Conservation (phyloP, 2,329 filamentous ascomycete genomes). For the Penicillium sp. region DNA sequence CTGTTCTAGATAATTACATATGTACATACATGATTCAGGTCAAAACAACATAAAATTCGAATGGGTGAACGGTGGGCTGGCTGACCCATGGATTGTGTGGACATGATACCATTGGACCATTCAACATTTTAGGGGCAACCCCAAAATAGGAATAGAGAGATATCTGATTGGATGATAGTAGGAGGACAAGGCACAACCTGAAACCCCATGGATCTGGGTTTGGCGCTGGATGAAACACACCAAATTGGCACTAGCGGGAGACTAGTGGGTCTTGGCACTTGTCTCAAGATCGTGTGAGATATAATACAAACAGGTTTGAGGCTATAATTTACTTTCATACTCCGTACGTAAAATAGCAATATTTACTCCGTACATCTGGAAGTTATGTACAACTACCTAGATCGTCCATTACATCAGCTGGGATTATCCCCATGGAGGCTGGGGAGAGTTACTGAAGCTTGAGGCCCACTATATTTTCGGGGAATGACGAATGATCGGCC, state of each 20-base stretch:
- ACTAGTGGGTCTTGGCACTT: conserved; percentile 13
- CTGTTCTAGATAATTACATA: neutral
- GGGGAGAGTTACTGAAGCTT: neutral
- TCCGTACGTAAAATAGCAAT: too few species aligned
- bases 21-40: neutral
- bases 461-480: neutral
- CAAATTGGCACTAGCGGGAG: conserved; percentile 18
- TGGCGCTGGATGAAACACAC: conserved; percentile 24
- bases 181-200: conserved; percentile 14
- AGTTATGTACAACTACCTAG: neutral
- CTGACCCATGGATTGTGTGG: conserved; percentile 7
- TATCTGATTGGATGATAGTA: neutral
- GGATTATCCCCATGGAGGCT: neutral
- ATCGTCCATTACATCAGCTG: neutral
- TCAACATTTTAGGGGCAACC: neutral
- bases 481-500: neutral
- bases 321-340: too few species aligned
- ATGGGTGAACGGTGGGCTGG: conserved; percentile 17
- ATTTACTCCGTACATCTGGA: too few species aligned
- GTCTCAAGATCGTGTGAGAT: neutral
- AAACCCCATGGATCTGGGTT: conserved; percentile 22
- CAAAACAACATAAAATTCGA: neutral
- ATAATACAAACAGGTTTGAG: neutral
- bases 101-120: neutral
- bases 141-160: neutral